phyloP scores from a whole-genome alignment of 2,329 filamentous ascomycete species.

The Dactylellina sp. region DNA sequence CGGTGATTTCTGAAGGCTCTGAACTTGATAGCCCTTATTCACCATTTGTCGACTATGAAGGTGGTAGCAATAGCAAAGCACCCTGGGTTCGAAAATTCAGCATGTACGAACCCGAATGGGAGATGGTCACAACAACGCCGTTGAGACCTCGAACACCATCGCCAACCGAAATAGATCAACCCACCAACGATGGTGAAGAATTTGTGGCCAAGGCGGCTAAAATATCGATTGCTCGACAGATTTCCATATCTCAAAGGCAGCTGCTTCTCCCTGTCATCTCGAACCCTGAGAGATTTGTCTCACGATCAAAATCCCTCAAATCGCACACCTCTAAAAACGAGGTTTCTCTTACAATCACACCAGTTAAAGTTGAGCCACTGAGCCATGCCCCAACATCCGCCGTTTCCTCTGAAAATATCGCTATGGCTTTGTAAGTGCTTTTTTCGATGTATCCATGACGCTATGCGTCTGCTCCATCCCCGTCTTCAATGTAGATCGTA shows the following conservation, averaged over 20 bases:
- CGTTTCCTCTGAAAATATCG: conserved; percentile 35
- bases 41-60: conserved; percentile 10
- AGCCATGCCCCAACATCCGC: conserved; percentile 34
- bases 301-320: conserved; percentile 29
- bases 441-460: neutral
- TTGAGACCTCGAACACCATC: conserved; percentile 59
- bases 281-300: conserved; percentile 58
- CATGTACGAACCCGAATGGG: conserved; percentile 56
- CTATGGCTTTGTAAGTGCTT: conserved; percentile 33
- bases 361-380: conserved; percentile 15
- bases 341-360: conserved; percentile 21
- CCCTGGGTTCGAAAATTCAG: conserved; percentile 54
- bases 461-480: too few species aligned
- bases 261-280: conserved; percentile 69
- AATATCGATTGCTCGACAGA: conserved; percentile 76
- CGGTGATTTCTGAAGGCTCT: conserved; percentile 49
- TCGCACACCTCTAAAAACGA: conserved; percentile 34
- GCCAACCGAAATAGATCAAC: conserved; percentile 62
- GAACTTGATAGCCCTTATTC: conserved; percentile 55
- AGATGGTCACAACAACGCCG: conserved; percentile 55
- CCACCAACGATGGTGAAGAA: conserved; percentile 65
- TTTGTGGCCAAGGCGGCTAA: conserved; percentile 71
- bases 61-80: conserved; percentile 16
- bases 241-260: conserved; percentile 74
- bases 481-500: neutral